A percentile compares a stretch with the other conserved stretches of the same genome.
These are phyloP conservation scores for Guyanaporus albipodus DNA, from an alignment of 768 basidiomycete genomes.

Conservation along the genomic window DNA sequence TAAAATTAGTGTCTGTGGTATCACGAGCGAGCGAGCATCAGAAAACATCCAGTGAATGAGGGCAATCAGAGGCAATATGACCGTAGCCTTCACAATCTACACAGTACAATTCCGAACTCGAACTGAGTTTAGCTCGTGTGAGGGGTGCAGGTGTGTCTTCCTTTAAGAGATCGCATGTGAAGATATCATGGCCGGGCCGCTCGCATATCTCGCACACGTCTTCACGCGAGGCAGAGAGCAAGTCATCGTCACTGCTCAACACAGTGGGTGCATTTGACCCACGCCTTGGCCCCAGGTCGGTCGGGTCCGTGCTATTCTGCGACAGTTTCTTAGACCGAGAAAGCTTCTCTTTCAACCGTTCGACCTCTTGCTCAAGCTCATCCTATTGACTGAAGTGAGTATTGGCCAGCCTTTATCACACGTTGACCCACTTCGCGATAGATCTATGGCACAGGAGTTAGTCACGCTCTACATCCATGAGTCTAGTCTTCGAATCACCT, in stretches of 20 bases:
- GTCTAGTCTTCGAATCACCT: constrained; percentile 44
- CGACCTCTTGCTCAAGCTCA: constrained; percentile 82
- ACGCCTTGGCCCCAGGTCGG: constrained; percentile 27
- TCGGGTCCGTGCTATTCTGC: constrained; percentile 40
- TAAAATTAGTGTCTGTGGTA: constrained; percentile 4
- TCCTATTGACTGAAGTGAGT: constrained; percentile 45
- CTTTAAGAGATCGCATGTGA: constrained; percentile 73
- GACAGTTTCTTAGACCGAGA: constrained; percentile 55
- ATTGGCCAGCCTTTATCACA: not conserved
- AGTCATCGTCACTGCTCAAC: constrained; percentile 22
- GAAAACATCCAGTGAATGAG: constrained; percentile 85
- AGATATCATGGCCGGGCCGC: constrained; percentile 79
- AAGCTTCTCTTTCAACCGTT: constrained; percentile 69
- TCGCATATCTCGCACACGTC: constrained; percentile 85
- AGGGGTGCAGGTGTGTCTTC: constrained; percentile 41
- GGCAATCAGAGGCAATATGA: constrained; percentile 73
- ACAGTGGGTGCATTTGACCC: constrained; percentile 22
- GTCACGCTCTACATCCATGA: not conserved
- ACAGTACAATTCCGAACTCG: constrained; percentile 51
- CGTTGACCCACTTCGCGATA: constrained; percentile 63
- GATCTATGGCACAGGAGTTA: constrained; percentile 46
- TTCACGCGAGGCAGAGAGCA: constrained; percentile 25
- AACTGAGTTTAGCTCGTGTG: constrained; percentile 12
- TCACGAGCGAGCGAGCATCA: constrained; percentile 32
- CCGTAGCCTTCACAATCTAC: constrained; percentile 83